A percentile compares a stretch with the other conserved stretches of the same genome.
Conservation (phyloP, 306 rosid genomes). For the Rubus idaeus region DNA sequence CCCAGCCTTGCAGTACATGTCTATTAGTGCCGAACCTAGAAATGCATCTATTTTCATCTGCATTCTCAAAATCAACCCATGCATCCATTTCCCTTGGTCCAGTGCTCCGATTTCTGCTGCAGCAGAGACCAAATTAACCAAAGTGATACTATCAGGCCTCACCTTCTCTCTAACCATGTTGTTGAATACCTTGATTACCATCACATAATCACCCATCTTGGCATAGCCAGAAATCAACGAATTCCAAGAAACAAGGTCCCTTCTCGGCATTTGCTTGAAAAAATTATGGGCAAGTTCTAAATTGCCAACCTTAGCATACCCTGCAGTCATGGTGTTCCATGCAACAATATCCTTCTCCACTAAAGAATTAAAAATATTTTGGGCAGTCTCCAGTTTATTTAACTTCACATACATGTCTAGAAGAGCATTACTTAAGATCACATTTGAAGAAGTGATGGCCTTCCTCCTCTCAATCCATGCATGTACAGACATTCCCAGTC, state of each 20-base stretch:
- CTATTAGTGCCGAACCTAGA: constrained; percentile 50
- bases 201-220: constrained; percentile 35
- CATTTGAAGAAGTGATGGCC: constrained; percentile 35
- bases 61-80: constrained; percentile 42
- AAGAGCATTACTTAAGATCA: constrained; percentile 56
- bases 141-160: constrained; percentile 44
- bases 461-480: constrained; percentile 51
- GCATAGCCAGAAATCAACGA: constrained; percentile 50
- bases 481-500: constrained; percentile 59
- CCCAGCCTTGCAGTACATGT: constrained; percentile 63
- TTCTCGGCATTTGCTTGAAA: constrained; percentile 49
- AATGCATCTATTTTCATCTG: constrained; percentile 41
- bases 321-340: constrained; percentile 56
- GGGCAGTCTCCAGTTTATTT: constrained; percentile 37
- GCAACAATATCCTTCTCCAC: constrained; percentile 47
- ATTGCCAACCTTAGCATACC: constrained; percentile 49
- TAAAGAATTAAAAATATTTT: constrained; percentile 29
- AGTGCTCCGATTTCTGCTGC: constrained; percentile 50
- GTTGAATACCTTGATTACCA: constrained; percentile 30
- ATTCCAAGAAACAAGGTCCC: constrained; percentile 60
- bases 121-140: constrained; percentile 45
- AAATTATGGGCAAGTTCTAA: constrained; percentile 37
- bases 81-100: constrained; percentile 50
- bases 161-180: constrained; percentile 32
- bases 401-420: constrained; percentile 57